Conservation (phyloP, 202 grass and related monocot species). For the Brachypodium distachyon region DNA sequence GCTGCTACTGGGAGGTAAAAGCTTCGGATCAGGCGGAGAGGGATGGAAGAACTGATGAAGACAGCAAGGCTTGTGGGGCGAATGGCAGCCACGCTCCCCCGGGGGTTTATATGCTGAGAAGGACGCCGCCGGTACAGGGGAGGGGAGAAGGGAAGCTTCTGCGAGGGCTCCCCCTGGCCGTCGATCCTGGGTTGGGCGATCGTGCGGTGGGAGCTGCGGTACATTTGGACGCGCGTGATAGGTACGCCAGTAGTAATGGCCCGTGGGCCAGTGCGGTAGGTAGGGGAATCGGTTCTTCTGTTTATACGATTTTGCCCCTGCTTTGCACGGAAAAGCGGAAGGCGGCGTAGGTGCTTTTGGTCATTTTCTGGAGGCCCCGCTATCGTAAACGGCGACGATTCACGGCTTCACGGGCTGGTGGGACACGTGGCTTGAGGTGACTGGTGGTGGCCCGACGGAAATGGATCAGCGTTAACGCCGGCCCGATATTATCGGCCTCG, state of each 20-base stretch:
- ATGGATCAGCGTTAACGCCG: constrained; percentile 9
- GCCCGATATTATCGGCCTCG: background rate
- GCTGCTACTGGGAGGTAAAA: background rate
- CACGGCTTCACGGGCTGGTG: background rate
- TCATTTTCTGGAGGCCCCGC: background rate
- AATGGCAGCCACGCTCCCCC: constrained; percentile 34
- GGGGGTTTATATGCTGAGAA: constrained; percentile 1
- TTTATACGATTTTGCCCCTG: background rate
- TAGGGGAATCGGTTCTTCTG: background rate
- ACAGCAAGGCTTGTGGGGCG: background rate
- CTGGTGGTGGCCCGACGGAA: background rate
- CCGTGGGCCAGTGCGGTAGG: background rate
- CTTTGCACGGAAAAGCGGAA: background rate
- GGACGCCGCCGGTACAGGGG: background rate
- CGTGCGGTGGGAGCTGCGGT: background rate
- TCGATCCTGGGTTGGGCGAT: constrained; percentile 1
- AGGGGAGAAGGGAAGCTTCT: constrained; percentile 39
- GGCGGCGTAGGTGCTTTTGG: background rate
- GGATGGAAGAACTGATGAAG: background rate
- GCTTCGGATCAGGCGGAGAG: background rate
- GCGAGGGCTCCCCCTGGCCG: constrained; percentile 7
- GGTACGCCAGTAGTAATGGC: background rate
- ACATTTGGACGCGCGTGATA: constrained; percentile 21
- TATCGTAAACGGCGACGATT: constrained; percentile 4
- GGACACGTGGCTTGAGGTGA: background rate